Evolutionary conservation across 352 stramenopile species (phyloP), one percentile per base, ranked within the genome.

Genomic region (Elongisporangium prolatum): DNA sequence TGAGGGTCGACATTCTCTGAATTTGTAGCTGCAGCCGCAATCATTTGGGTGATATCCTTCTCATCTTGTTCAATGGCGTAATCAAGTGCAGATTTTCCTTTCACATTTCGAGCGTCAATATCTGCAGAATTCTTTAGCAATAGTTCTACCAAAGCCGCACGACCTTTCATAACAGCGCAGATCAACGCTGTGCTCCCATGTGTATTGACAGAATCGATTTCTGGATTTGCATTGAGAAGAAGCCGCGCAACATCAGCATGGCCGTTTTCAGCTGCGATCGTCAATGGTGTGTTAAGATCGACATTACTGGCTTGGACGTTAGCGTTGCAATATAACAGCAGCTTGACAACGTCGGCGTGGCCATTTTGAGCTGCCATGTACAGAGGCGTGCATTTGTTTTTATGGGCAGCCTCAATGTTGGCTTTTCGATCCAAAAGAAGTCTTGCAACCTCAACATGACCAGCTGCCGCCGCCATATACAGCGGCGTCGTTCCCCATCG

Each of bases 361-460:
- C 75, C 75, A 18, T 75, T 79, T 55, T 83, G 75, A 17, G 73
- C 74, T 40, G 77, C 75, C 10, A 71, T 71, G 50, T 86, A 69
- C 60, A 88, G 49, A 38, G 75, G 69, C 11, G 65, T 81, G 22
- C 73, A 84, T 21, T 75, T 74, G 34, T 69, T 64, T 25, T 71
- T 54, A 34, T 74, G 84, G n/a, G 72, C 75, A 3, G 75, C 63
- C 54, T 88, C 68, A 13, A 83, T 75, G 44, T 80, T 63, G 9
- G 71, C 72, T 13, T 66, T 65, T 17, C 72, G 65, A 21, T 69
- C 65, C 2, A 84, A 61, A 48, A 88, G 62, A 38, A 78, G 57
- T 21, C 48, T 52, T 10, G 71, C 67, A 20, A 85, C 75, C 0
- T 77, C 60, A 17, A 71, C 55, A 53, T 85, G 73, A 50, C 77